Conservation (phyloP, 2,329 filamentous ascomycete genomes). For the Myriosclerotinia duriaeana region DNA sequence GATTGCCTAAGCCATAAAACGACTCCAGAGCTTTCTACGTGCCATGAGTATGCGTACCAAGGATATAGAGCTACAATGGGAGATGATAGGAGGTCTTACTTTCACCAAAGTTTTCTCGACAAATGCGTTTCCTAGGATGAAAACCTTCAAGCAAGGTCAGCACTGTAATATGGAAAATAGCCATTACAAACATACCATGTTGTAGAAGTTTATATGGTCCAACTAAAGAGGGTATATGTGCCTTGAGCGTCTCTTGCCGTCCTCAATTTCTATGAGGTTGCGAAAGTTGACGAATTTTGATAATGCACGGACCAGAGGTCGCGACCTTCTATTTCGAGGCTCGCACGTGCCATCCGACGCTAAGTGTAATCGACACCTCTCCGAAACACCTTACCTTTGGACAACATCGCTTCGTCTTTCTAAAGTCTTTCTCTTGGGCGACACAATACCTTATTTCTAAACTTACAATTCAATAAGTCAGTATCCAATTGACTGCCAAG, state of each 20-base stretch:
- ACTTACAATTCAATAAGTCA: slow-evolving; percentile 23
- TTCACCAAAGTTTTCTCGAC: slow-evolving; percentile 78
- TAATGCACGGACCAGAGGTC: slow-evolving; percentile 24
- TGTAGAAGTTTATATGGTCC: slow-evolving; percentile 21
- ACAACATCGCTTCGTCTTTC: background rate
- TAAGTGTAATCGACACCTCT: slow-evolving; percentile 37
- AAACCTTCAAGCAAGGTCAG: slow-evolving; percentile 49
- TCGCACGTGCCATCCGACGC: slow-evolving; percentile 32
- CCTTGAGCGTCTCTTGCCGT: slow-evolving; percentile 14
- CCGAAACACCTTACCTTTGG: slow-evolving; percentile 30
- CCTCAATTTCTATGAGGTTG: slow-evolving; percentile 22
- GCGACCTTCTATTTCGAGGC: background rate
- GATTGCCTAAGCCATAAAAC: slow-evolving; percentile 82
- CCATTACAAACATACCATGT: slow-evolving; percentile 33
- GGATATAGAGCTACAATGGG: background rate
- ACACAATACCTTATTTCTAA: slow-evolving; percentile 1
- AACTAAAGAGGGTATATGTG: background rate
- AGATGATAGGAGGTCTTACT: slow-evolving; percentile 50
- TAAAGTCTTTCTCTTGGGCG: background rate
- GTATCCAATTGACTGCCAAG: slow-evolving; percentile 42
- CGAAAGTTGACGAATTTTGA: slow-evolving; percentile 23
- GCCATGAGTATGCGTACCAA: slow-evolving; percentile 7
- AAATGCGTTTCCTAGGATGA: slow-evolving; percentile 86
- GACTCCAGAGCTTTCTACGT: slow-evolving; percentile 70
- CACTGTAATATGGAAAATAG: background rate